Percentiles rank a stretch among this genome's conserved stretches.
phyloP scores from a whole-genome alignment of 306 rosid species.

The Dalbergia cochinchinensis region DNA sequence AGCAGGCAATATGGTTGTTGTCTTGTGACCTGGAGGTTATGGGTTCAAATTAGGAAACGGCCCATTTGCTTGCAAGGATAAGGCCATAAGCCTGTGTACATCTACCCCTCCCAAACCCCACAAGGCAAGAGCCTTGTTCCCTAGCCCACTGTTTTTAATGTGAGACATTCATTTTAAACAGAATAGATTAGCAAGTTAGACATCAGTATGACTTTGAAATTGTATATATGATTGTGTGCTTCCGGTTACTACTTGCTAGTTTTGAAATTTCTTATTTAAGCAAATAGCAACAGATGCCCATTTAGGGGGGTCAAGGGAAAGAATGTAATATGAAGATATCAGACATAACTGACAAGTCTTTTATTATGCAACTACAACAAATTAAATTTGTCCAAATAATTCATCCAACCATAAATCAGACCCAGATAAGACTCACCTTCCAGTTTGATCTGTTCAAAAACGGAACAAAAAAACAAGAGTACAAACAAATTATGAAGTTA shows the following conservation, averaged over 20 bases:
- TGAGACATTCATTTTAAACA: background rate
- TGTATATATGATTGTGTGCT: background rate
- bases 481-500: background rate
- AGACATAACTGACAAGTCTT: background rate
- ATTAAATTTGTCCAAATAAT: background rate
- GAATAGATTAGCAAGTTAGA: constrained; percentile 9
- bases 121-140: too few relatives aligned
- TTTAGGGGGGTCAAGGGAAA: background rate
- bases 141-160: background rate
- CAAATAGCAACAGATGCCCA: background rate
- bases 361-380: background rate
- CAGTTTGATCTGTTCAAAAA: background rate
- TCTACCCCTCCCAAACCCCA: too few relatives aligned
- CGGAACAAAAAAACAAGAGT: background rate
- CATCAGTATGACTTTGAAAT: background rate
- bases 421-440: background rate
- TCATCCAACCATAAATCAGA: background rate
- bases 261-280: background rate
- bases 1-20: too few relatives aligned
- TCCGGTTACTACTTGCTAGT: background rate
- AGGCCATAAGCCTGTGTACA: too few relatives aligned
- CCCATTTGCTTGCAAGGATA: too few relatives aligned
- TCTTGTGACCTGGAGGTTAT: too few relatives aligned
- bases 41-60: too few relatives aligned
- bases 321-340: constrained; percentile 10